These are phyloP conservation scores for Luzula sylvatica DNA, from an alignment of 176 grass and related monocot species.

Conservation along the genomic window DNA sequence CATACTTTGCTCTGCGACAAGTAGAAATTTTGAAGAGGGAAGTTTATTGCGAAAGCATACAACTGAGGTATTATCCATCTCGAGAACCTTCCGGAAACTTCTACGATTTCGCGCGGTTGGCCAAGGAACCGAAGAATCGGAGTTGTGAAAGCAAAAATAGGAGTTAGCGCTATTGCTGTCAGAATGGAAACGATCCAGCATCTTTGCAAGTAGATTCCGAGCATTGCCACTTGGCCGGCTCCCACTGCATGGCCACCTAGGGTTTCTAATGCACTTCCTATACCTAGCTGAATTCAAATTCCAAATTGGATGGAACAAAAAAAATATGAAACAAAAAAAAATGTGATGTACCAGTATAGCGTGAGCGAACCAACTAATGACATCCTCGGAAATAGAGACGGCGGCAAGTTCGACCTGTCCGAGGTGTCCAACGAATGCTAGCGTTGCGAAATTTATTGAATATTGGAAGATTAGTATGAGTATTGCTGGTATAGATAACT, in stretches of 20 bases:
- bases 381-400: conserved; percentile 47
- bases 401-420: conserved; percentile 61
- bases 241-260: too few relatives aligned
- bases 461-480: conserved; percentile 72
- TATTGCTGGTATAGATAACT: too few relatives aligned
- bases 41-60: conserved; percentile 53
- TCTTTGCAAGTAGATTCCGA: too few relatives aligned
- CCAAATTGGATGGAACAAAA: too few relatives aligned
- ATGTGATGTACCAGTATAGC: conserved; percentile 47
- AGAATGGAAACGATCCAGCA: conserved; percentile 37
- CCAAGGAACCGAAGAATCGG: conserved; percentile 29
- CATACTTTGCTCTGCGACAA: conserved; percentile 60
- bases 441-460: conserved; percentile 61
- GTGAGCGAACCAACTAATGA: conserved; percentile 59
- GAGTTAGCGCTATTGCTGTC: conserved; percentile 17
- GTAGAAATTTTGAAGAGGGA: conserved; percentile 70
- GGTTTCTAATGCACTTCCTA: too few relatives aligned
- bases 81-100: conserved; percentile 25
- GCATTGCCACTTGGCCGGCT: too few relatives aligned
- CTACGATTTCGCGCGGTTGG: conserved; percentile 31
- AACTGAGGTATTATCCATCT: conserved; percentile 42
- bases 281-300: too few relatives aligned
- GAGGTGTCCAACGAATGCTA: conserved; percentile 57
- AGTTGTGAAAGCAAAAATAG: conserved; percentile 35
- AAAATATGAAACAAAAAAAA: too few relatives aligned